Evolutionary conservation across 441 rosid species (phyloP).

Genomic region (Croton laevigatus): DNA sequence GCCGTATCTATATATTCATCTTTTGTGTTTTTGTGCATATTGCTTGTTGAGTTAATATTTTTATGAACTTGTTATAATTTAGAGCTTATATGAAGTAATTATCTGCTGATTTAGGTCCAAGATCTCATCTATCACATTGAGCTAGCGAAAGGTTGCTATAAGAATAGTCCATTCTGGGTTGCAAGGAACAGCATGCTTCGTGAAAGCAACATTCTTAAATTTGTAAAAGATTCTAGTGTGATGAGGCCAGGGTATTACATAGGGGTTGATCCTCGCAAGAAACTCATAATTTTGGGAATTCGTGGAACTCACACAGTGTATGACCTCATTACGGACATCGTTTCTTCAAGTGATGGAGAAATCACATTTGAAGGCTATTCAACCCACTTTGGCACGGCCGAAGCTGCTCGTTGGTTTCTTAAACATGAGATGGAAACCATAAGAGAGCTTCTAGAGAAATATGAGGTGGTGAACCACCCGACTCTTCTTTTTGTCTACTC

Average conservation of each 20-base stretch:
- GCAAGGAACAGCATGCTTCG: conserved; percentile 81
- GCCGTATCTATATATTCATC: background rate
- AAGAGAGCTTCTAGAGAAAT: conserved; percentile 58
- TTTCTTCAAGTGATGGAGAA: conserved; percentile 71
- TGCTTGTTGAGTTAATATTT: conserved; percentile 5
- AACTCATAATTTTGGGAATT: conserved; percentile 72
- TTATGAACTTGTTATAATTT: background rate
- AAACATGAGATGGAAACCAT: conserved; percentile 68
- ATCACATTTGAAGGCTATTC: conserved; percentile 86
- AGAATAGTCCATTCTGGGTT: conserved; percentile 49
- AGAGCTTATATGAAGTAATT: conserved; percentile 16
- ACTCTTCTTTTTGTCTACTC: background rate
- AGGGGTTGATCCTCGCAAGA: conserved; percentile 70
- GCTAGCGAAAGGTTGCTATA: conserved; percentile 81
- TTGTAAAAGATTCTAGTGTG: conserved; percentile 67
- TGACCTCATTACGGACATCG: conserved; percentile 81
- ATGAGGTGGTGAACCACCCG: conserved; percentile 44
- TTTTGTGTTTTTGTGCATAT: too few relatives aligned
- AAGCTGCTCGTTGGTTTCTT: conserved; percentile 95
- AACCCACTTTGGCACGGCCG: conserved; percentile 91
- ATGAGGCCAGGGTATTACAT: conserved; percentile 96
- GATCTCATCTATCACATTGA: conserved; percentile 86
- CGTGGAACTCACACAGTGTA: conserved; percentile 86
- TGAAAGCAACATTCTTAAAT: conserved; percentile 70
- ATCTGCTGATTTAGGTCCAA: conserved; percentile 50